phyloP scores from a whole-genome alignment of 495 filamentous ascomycete species.

The Aspergillus sclerotioniger region DNA sequence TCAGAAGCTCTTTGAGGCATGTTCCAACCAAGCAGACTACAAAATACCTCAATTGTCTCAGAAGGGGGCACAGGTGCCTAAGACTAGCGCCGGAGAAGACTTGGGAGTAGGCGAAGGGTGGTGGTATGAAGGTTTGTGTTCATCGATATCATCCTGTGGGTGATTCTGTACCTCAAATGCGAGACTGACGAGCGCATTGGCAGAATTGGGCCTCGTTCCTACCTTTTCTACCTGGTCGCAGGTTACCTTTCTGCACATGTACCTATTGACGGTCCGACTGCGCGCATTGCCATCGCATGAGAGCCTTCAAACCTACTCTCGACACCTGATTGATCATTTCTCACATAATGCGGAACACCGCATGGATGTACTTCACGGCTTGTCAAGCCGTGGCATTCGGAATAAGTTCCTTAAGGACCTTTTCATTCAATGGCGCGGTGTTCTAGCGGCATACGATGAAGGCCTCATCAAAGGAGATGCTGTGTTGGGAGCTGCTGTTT shows the following conservation, averaged over 20 bases:
- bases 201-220: conserved; percentile 62
- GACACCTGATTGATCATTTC: conserved; percentile 85
- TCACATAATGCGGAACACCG: conserved; percentile 87
- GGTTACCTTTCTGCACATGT: conserved; percentile 93
- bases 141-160: background rate
- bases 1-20: conserved; percentile 74
- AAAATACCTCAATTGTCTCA: conserved; percentile 55
- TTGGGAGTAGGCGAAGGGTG: conserved; percentile 69
- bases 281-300: conserved; percentile 66
- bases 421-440: conserved; percentile 86
- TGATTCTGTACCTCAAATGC: background rate
- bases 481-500: conserved; percentile 81
- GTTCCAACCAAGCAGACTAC: conserved; percentile 74
- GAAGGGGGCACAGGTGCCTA: conserved; percentile 56
- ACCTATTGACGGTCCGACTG: conserved; percentile 83
- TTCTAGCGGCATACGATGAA: conserved; percentile 83
- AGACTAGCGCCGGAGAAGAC: conserved; percentile 70
- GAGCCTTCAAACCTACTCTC: conserved; percentile 60
- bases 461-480: conserved; percentile 80
- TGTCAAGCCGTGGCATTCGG: conserved; percentile 61
- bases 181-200: background rate
- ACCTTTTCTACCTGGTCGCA: conserved; percentile 97
- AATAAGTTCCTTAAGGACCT: conserved; percentile 90
- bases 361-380: conserved; percentile 72
- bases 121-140: conserved; percentile 76